Evolutionary conservation across 805 yeast species (phyloP), one percentile per base, ranked within the genome.

Genomic region (Lachancea sp.): DNA sequence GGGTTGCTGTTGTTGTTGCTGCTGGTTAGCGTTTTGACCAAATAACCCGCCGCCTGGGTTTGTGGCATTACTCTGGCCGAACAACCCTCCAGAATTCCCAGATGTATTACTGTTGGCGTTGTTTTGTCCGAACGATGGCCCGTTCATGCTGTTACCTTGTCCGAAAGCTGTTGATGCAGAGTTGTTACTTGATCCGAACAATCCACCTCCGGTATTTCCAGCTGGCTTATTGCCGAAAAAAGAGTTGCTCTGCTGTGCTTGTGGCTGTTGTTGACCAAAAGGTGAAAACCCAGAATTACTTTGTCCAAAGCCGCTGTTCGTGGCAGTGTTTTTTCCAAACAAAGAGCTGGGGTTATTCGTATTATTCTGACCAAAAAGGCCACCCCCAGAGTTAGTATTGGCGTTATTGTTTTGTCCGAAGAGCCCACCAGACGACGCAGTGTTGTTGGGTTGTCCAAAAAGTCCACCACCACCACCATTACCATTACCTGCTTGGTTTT

Each of bases 161-260:
- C 76, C 75, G 60, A 73, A 67, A 25, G 55, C 58, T 19, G 45
- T 43, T 11, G 59, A 16, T 9, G 50, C 46, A 46, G 47, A 58
- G 46, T 49, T 55, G 29, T 39, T 45, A 38, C 52, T 49, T 24
- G 58, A 60, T 21, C 75, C 75, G 52, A 75, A 75, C 40, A 73
- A 52, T 3, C 75, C 74, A 15, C 51, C 47, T 9, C 49, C 42
- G 6, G 35, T 32, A 21, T 25, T 24, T 49, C 46, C 45, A 46
- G 43, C 33, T 5, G 39, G 50, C 36, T 29, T 78, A 33, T 37
- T 36, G 18, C 13, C 45, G 35, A 20, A 42, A 19, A 33, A 37
- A 17, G 33, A 42, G 40, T 29, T 44, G 34, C 34, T 60, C 60
- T 40, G 53, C 48, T 19, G 54, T 24, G 16, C 56, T 55, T 15